Evolutionary conservation across 2,329 filamentous ascomycete species (phyloP), one percentile per base, ranked within the genome.

Genomic region (Ceratocystis huliohia): DNA sequence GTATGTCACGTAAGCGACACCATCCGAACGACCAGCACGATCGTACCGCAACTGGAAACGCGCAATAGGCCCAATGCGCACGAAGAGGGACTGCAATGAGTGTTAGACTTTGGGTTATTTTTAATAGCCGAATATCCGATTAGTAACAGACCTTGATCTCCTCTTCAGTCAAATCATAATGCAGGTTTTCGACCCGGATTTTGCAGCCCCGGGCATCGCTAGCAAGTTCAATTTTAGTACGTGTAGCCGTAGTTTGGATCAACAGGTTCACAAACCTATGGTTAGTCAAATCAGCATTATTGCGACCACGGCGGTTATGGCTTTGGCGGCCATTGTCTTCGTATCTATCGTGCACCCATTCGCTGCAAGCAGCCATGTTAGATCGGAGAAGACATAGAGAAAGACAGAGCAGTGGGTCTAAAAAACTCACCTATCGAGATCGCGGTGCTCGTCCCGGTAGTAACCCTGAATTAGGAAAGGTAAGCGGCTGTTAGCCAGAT

Each of bases 341-440:
- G 74, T 85, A 96, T 74, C 86, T 89, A 78, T 96, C 90, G 75
- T 96, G 92, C 71, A 96, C 90, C 92, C 92, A 96, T 80, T 96
- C 91, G 73, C 90, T 90, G 59, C 37, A 53, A 46, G n/a, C 17
- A 41, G 13, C 6, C 1, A n/a, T 59, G 56, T 59, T 37, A 59
- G 56, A 33, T 17, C 10, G 48, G 8, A 53, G 25, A 20, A 20
- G 15, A 22, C 45, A 17, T 17, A 3, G 6, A 20, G 22, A 8
- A 30, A 22, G 37, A 41, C 10, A 13, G 10, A 13, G 37, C 37
- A 15, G 10, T 13, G 45, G 30, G 30, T 10, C 37, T 20, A 4
- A 3, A 25, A 50, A 20, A 78, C 83, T 69, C 76, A 91, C 88
- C 84, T 84, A 75, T 91, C 87, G 72, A 90, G 79, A 75, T 87